A percentile compares a stretch with the other conserved stretches of the same genome.
Conservation (phyloP, 805 yeast genomes). For the Candida montana region DNA sequence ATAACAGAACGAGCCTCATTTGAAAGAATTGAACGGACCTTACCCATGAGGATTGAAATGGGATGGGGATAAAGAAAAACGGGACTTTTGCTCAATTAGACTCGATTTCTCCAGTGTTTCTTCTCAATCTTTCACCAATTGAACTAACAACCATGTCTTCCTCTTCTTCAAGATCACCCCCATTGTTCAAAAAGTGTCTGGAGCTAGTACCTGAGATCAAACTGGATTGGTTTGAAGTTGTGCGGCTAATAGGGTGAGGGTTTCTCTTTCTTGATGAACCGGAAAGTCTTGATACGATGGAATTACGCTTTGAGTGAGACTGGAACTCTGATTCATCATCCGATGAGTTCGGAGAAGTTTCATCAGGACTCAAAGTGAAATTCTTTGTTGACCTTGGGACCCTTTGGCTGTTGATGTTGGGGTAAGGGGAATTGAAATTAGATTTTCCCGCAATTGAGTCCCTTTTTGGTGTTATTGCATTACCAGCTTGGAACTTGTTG, state of each 20-base stretch:
- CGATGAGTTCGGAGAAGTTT: conserved; percentile 23
- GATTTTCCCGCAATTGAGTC: conserved; percentile 9
- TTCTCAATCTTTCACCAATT: conserved; percentile 31
- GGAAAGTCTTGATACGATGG: conserved; percentile 11
- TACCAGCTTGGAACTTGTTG: conserved; percentile 12
- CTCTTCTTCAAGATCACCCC: conserved; percentile 19
- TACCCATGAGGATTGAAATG: background rate
- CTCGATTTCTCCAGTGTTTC: conserved; percentile 26
- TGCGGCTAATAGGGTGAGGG: conserved; percentile 4
- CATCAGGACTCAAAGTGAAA: conserved; percentile 17
- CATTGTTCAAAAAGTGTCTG: conserved; percentile 6
- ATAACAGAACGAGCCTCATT: conserved; percentile 1
- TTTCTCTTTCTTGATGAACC: conserved; percentile 10
- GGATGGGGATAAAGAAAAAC: background rate
- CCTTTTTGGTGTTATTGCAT: conserved; percentile 22
- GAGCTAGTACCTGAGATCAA: conserved; percentile 10
- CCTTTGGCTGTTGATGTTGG: conserved; percentile 13
- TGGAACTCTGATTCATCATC: conserved; percentile 24
- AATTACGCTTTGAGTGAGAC: conserved; percentile 10
- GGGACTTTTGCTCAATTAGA: conserved; percentile 4
- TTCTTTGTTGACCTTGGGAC: conserved; percentile 14
- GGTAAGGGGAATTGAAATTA: conserved; percentile 33
- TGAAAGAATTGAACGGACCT: conserved; percentile 1
- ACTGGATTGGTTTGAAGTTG: conserved; percentile 14
- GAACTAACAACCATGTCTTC: conserved; percentile 27